These are phyloP conservation scores for Shiraia sp. DNA, from an alignment of 2,329 filamentous ascomycete genomes.

Conservation along the genomic window DNA sequence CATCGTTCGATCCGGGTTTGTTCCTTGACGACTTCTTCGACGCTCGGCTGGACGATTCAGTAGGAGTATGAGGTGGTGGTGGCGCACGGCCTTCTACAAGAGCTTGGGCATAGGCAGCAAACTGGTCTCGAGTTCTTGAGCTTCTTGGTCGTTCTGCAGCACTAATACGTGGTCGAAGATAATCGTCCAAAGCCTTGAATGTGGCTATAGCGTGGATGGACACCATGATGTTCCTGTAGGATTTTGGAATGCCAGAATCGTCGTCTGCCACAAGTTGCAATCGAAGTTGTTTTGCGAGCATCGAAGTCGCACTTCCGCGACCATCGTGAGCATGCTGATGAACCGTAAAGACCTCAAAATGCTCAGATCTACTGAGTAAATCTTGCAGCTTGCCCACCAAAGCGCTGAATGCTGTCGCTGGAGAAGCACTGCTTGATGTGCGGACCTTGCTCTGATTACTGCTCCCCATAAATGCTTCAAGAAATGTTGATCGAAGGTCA, in stretches of 20 bases:
- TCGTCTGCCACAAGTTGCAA: constrained; percentile 88
- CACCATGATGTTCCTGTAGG: constrained; percentile 94
- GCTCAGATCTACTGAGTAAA: constrained; percentile 91
- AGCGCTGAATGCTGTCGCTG: constrained; percentile 83
- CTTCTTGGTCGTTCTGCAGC: constrained; percentile 72
- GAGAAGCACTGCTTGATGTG: constrained; percentile 67
- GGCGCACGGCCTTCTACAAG: constrained; percentile 52
- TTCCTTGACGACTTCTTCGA: constrained; percentile 37
- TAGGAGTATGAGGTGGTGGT: constrained; percentile 43
- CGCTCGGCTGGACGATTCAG: constrained; percentile 34
- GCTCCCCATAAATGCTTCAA: constrained; percentile 89
- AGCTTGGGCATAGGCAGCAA: constrained; percentile 79
- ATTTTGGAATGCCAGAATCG: constrained; percentile 82
- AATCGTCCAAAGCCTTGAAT: constrained; percentile 95
- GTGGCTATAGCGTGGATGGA: constrained; percentile 98
- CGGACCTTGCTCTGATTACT: constrained; percentile 64
- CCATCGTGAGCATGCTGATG: constrained; percentile 92
- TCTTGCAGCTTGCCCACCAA: constrained; percentile 95
- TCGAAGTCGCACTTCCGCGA: constrained; percentile 87
- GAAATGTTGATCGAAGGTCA: constrained; percentile 78
- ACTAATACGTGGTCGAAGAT: constrained; percentile 85
- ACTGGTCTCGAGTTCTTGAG: constrained; percentile 62
- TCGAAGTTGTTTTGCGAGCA: constrained; percentile 94
- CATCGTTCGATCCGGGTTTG: constrained; percentile 44
- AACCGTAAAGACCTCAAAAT: constrained; percentile 96